Base-by-base conservation (phyloP, 2,329 filamentous ascomycete species). In the Trichoderma sp. region DNA sequence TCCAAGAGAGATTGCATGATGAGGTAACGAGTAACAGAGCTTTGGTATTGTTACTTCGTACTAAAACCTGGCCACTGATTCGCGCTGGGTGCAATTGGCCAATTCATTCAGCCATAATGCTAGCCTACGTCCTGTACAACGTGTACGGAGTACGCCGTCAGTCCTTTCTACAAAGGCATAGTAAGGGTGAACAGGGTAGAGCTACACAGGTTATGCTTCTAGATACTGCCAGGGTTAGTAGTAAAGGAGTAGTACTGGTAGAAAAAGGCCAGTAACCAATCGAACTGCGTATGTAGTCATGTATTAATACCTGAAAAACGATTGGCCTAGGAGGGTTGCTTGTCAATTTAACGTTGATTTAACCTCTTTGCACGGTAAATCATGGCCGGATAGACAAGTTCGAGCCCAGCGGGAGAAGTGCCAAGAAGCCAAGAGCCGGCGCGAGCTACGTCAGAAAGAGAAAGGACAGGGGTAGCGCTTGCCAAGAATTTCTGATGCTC, bases 261-360 rank as follows among this genome's bases (percentile, higher is more conserved):
- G 9, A 21, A 6, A 12, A 53, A 21, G 0, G n/a, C 45, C 45
- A 4, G 45, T 21, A 3, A 21, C 45, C 16, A 45, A 45, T n/a
- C 1, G 41, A 45, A 45, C 41, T n/a, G 7, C 7, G n/a, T 45
- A 16, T 6, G 14, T 7, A 45, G 18, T 45, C 41, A 45, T 45
- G 41, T n/a, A 45, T 45, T 45, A 3, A 45, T n/a, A 45, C 41
- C 41, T 45, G 16, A n/a, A 9, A 18, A 41, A 45, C 16, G 16
- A 18, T 45, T 45, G 41, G 16, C 7, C 41, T 45, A n/a, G 16
- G 41, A 45, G 41, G 41, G 16, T 14, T 71, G 50, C 50, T 56
- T 56, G 50, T 62, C 35, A 63, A 64, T 33, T 45, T 33, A 72
- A 72, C 69, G 69, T 72, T 72, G 69, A 73, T 38, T 73, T 73